phyloP scores from a whole-genome alignment of 1,284 basidiomycete species.

The Austropuccinia psidii region DNA sequence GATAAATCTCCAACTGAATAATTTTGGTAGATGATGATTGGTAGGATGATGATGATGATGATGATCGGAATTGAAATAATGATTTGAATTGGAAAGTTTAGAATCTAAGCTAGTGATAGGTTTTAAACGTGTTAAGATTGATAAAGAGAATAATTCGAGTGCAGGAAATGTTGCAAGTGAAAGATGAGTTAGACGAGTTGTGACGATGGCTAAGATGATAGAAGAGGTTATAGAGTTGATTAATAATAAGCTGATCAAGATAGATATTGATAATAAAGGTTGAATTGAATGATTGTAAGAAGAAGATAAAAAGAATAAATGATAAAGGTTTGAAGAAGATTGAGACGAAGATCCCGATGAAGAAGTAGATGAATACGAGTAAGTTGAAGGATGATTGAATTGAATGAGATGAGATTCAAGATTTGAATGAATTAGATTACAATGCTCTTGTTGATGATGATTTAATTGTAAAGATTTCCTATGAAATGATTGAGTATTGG shows the following conservation, averaged over 20 bases:
- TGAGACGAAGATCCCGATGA: too few species aligned
- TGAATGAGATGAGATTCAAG: too few species aligned
- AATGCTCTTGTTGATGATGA: too few species aligned
- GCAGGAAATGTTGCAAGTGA: not conserved
- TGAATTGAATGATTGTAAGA: not conserved
- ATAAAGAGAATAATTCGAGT: not conserved
- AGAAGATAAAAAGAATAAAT: not conserved
- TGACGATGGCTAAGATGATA: not conserved
- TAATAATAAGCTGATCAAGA: not conserved
- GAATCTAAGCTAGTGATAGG: not conserved
- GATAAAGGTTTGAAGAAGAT: too few species aligned
- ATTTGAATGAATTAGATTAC: too few species aligned
- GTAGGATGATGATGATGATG: not conserved
- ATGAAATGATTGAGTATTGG: too few species aligned
- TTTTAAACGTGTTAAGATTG: conserved; percentile 6
- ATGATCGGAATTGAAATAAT: not conserved
- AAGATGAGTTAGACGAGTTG: not conserved
- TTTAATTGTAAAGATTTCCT: too few species aligned
- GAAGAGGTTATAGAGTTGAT: not conserved
- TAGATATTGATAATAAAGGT: not conserved
- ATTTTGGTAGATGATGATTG: not conserved
- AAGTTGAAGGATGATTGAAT: too few species aligned
- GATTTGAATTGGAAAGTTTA: not conserved
- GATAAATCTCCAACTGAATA: not conserved
- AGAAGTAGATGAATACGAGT: too few species aligned